Base-by-base conservation (phyloP, 208 protist species). In the Wallacemonas sp. region DNA sequence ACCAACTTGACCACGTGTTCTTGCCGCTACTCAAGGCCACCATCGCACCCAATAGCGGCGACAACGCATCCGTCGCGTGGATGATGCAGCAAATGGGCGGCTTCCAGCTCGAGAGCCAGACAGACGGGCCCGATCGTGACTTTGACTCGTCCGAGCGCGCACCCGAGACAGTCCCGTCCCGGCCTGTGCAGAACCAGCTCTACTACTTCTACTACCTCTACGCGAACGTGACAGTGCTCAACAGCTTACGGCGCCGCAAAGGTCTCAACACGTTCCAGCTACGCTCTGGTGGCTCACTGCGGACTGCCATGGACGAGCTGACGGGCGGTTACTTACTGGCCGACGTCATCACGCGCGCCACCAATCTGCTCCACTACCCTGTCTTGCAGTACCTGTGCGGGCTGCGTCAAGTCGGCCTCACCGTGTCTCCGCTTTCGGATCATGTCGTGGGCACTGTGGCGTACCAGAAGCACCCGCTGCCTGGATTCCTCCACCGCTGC, bases 121-220 rank as follows among this genome's bases (percentile, higher is more conserved):
- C 66, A 27, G 72, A 87, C 56, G 75, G 61, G 2, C 62, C 77
- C 15, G 77, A 79, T 53, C 27, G 60, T 28, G 84, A 91, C 66
- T 92, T 93, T 70, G 75, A 96, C 70, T 69, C 73, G 45, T 65
- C 59, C 30, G 64, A 64, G 5, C 68, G 66, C 26, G 33, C 66
- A 21, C 90, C 90, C 9, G 68, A 79, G 41, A 73, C 79, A 21
- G 96, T 98, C 66, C 65, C 61, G 1, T 79, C 75, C 31, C 63
- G 71, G 2, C 66, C 71, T n/a, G 96, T 97, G 77, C 98, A 97
- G 61, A 98, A 97, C 54, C 97, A 97, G 61, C 75, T 97, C 17
- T 99, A 99, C 82, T 99, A 98, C 72, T 76, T 88, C 31, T 98
- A 98, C 80, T 99, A 99, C 79, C 86, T 99, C 38, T 99, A 98